A percentile compares a stretch with the other conserved stretches of the same genome.
These are phyloP conservation scores for Simplicillium aogashimaense DNA, from an alignment of 2,329 filamentous ascomycete genomes.

Conservation along the genomic window DNA sequence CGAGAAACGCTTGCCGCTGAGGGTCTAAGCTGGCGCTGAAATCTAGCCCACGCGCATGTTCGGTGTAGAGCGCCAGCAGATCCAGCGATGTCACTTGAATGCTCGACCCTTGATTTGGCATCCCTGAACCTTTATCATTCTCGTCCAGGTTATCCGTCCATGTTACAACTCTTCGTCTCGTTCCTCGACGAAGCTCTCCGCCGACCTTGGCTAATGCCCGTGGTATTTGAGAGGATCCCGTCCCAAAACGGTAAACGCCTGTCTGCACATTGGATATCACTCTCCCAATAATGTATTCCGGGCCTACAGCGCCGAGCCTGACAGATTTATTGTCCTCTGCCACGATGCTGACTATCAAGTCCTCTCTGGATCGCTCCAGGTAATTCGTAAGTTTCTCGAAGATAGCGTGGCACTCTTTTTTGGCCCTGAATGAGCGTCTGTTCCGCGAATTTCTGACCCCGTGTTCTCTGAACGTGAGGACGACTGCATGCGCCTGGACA, in stretches of 20 bases:
- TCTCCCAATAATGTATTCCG: neutral
- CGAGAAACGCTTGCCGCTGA: slow-evolving; percentile 6
- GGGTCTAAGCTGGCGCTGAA: slow-evolving; percentile 6
- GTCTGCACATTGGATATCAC: slow-evolving; percentile 2
- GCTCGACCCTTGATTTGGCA: neutral
- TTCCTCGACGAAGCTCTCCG: neutral
- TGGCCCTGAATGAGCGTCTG: neutral
- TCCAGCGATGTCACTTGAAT: neutral
- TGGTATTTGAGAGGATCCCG: neutral
- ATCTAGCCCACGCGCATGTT: slow-evolving; percentile 3
- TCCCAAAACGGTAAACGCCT: neutral
- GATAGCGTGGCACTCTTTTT: neutral
- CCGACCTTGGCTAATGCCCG: neutral
- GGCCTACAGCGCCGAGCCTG: slow-evolving; percentile 1
- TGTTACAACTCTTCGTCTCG: neutral
- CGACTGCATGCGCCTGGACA: neutral
- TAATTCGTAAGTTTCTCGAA: neutral
- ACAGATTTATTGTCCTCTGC: neutral
- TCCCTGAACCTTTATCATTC: neutral
- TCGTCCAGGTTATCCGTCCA: neutral
- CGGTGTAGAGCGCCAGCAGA: slow-evolving; percentile 5
- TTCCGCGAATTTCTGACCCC: neutral
- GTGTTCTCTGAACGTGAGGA: neutral
- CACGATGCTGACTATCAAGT: neutral
- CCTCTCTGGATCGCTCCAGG: neutral